A percentile compares a stretch with the other conserved stretches of the same genome.
These are phyloP conservation scores for Saccharomycopsis hybrid DNA, from an alignment of 1,139 yeast species.

Conservation along the genomic window DNA sequence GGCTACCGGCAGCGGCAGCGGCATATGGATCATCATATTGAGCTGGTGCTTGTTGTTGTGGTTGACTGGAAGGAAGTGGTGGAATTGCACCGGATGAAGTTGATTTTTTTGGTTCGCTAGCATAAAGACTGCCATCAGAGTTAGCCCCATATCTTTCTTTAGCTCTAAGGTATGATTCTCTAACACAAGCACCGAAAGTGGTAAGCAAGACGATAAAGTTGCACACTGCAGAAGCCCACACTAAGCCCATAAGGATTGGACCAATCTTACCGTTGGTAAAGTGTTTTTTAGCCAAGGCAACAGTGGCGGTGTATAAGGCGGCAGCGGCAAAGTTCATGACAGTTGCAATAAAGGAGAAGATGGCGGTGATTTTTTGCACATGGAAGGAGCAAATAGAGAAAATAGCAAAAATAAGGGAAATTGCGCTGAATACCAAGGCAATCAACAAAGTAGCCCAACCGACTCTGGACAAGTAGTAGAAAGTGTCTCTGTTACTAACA, in stretches of 20 bases:
- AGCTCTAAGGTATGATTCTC: conserved; percentile 31
- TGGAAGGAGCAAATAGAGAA: conserved; percentile 36
- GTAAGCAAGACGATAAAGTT: conserved; percentile 47
- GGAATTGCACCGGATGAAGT: conserved; percentile 12
- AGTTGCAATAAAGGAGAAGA: conserved; percentile 46
- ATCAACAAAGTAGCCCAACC: conserved; percentile 60
- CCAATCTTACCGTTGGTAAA: conserved; percentile 52
- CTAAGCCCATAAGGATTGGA: conserved; percentile 50
- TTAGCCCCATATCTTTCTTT: conserved; percentile 24
- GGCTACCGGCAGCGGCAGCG: conserved; percentile 22
- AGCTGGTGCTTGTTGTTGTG: conserved; percentile 22
- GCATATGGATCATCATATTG: conserved; percentile 17
- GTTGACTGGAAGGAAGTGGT: not conserved
- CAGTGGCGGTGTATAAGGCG: conserved; percentile 60
- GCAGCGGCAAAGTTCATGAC: conserved; percentile 55
- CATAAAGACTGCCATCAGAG: conserved; percentile 21
- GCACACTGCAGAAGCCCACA: conserved; percentile 64
- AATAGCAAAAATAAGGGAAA: conserved; percentile 37
- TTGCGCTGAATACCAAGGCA: conserved; percentile 52
- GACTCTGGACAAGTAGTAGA: conserved; percentile 64
- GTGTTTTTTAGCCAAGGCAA: conserved; percentile 59
- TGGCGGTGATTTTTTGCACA: conserved; percentile 48
- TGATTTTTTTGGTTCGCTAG: conserved; percentile 20
- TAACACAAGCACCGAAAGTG: conserved; percentile 48
- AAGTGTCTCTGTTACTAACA: conserved; percentile 48